Base-by-base conservation (phyloP, 2,329 filamentous ascomycete species). In the Trichoderma cornu-damae region DNA sequence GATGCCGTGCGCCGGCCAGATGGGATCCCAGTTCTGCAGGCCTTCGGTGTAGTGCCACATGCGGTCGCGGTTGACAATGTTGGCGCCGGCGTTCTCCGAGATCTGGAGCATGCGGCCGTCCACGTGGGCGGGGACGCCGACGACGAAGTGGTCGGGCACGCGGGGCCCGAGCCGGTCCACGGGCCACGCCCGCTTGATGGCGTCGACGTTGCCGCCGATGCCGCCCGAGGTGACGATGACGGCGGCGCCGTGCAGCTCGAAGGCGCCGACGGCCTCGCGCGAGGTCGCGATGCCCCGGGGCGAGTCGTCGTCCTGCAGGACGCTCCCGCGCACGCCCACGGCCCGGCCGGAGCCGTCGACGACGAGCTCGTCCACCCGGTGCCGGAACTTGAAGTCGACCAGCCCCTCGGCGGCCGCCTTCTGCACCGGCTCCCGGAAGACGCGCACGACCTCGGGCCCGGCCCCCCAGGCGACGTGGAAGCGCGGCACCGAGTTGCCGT, bases 1-100 rank as follows among this genome's bases (percentile, higher is more conserved):
- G 61, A 85, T 85, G 18, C 82, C 82, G 63, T 85, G 83, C 12
- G 63, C 59, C 0, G 81, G 82, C 82, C 82, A 85, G 67, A 85
- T 84, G 3, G 81, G 74, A 55, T 84, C 70, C 82, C 82, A 85
- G 66, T 86, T 85, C 53, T 76, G 72, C 9, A 86, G 67, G 0
- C 83, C 83, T 63, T 86, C 83, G 9, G 81, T 85, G 65, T 86
- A 86, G 66, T 85, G 82, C 83, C 83, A 86, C 82, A 85, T 85
- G 42, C 83, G 73, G 64, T 85, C 83, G 48, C 78, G 75, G 68
- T 86, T 85, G 71, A 85, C 74, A 59, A 84, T 64, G 58, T 75
- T 72, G 1, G 79, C 83, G 7, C 83, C 83, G 1, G 72, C 75
- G 1, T 64, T 53, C 65, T 83, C 76, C 2, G 80, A 68, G 50